Evolutionary conservation across 257 asterid species (phyloP).

Genomic region (Marsdenia floribunda): DNA sequence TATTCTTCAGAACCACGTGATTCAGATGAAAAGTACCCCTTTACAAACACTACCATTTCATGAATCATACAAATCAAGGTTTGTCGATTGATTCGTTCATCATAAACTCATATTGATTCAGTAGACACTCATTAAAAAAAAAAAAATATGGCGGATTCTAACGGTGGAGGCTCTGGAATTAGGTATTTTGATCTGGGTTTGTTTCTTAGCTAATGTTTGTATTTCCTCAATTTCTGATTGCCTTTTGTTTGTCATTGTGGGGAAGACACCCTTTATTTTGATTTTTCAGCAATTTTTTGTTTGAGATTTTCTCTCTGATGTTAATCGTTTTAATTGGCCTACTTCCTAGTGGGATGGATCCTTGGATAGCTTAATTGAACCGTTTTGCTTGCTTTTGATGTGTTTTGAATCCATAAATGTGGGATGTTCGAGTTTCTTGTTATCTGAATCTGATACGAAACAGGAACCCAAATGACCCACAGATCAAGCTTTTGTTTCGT

Average conservation of each 20-base stretch:
- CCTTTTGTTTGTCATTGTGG: background rate
- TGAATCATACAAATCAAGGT: background rate
- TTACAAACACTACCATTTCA: background rate
- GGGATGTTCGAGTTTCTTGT: background rate
- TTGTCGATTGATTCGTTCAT: background rate
- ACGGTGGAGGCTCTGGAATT: background rate
- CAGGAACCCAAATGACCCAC: background rate
- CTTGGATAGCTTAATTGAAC: background rate
- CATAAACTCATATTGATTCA: too few relatives aligned
- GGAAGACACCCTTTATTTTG: background rate
- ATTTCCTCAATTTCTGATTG: background rate
- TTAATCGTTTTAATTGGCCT: background rate
- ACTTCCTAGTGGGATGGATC: background rate
- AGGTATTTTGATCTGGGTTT: conserved; percentile 4
- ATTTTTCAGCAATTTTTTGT: background rate
- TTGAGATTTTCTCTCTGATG: background rate
- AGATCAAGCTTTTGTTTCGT: too few relatives aligned
- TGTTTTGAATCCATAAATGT: background rate
- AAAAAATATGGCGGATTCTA: conserved; percentile 8
- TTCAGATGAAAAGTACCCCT: background rate
- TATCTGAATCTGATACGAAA: background rate
- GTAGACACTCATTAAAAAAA: background rate
- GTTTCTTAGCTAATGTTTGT: background rate
- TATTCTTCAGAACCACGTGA: background rate
- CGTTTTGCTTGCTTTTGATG: background rate